Base-by-base conservation (phyloP, 768 basidiomycete genomes). In the Wakefieldia striispora region DNA sequence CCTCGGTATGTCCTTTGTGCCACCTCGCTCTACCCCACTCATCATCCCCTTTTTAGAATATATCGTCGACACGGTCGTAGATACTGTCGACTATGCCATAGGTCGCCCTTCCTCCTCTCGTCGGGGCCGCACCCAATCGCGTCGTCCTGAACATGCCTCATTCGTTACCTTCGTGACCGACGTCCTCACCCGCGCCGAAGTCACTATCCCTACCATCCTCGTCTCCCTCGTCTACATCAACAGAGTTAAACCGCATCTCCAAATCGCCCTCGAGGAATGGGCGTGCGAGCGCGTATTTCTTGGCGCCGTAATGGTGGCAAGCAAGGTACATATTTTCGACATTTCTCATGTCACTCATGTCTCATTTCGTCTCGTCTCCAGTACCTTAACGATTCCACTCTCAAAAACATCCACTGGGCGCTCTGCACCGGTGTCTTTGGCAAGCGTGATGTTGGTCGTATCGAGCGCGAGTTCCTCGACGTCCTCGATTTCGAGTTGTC, bases 371-470 rank as follows among this genome's bases (percentile, higher is more conserved):
- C 45, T 44, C 45, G 13, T 20, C 29, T 23, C 16, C 51, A 89
- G 82, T 93, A 93, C 64, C 72, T 87, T 31, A 92, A 94, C 66
- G 92, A 95, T 66, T 91, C 87, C 14, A 90, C 88, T 23, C 78
- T 92, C 14, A 94, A 94, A 77, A 94, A 94, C 70, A 77, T 88
- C 43, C 91, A 94, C 67, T 94, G 91, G 91, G 85, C 87, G 9
- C 73, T 86, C n/a, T 88, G 86, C 68, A 88, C 88, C 0, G 84
- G 84, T 26, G 83, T 89, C 23, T 90, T 90, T 63, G 86, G 87
- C 56, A 88, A 87, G 66, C 80, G 87, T 35, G 88, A 90, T 59
- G 79, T 88, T 23, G 86, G 86, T 40, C 80, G 87, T 57, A 88
- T 89, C 62, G 87, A 90, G 69, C 81, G 88, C 59, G 88, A 90